Base-by-base conservation (phyloP, 495 filamentous ascomycete species). In the Cenococcum geophilum region DNA sequence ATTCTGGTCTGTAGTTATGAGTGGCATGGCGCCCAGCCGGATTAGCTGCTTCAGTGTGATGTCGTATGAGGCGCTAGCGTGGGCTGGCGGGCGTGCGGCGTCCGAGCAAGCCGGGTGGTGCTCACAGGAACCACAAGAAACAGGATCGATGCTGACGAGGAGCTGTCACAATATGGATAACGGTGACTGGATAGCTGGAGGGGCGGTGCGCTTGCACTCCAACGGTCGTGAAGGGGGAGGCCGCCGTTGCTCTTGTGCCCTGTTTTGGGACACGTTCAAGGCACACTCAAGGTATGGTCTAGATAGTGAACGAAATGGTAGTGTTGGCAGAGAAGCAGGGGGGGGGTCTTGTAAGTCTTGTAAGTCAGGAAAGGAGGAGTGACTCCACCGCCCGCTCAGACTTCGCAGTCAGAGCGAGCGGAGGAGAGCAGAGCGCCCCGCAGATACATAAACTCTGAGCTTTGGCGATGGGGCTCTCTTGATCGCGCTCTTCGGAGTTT, bases 1-100 rank as follows among this genome's bases (percentile, higher is more conserved):
- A 36, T 12, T 32, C 35, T 21, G 53, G 54, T 58, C 23, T 1
- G 49, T 23, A 27, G 49, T 52, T 18, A 52, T 52, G 49, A 52
- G 49, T 11, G 49, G 49, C 49, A 52, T 52, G 14, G 20, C 23
- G 40, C 40, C 40, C 2, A 45, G 40, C 40, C 40, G 40, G 40
- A 18, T 45, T 45, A 45, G 11, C 40, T 18, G 11, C 3, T 45
- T 45, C 18, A 10, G 40, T 45, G 40, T 1, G 12, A 18, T 18
- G 18, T 16, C 40, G 40, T 2, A 14, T 45, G 40, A 45, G 40
- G 40, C 11, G 40, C 18, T 18, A 14, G 40, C 27, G 27, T 32
- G 27, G 6, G 27, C 6, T 32, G 27, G 27, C 27, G 27, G 27
- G 40, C 40, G 40, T 45, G 18, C 40, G 18, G 14, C 40, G 14